Base-by-base conservation (phyloP, 2,329 filamentous ascomycete genomes). In the Colletotrichum navitas region DNA sequence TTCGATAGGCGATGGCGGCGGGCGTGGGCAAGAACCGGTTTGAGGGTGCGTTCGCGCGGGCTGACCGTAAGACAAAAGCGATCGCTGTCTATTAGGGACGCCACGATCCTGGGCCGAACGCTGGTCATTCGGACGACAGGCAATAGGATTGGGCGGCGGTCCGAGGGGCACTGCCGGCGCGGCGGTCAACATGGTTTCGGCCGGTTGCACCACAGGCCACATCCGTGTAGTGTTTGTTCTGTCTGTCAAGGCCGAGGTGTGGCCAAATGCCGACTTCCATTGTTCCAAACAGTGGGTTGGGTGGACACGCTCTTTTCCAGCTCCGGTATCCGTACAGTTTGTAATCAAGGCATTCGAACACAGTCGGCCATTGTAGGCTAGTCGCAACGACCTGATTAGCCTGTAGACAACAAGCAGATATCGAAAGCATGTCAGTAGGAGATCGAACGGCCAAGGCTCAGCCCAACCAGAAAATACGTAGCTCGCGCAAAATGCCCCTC, bases 11-110 rank as follows among this genome's bases (percentile, higher is more conserved):
- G 58, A 39, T 36, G 58, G 51, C 59, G 26, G 39, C 59, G 47
- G 39, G 29, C 47, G 29, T 58, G 68, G 34, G 26, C 64, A 63
- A 68, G 59, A 29, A 39, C 32, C 32, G 43, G 54, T 24, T 55
- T 55, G 55, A 56, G 51, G 66, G 55, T 43, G 56, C 66, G 41
- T 47, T 72, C 32, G 60, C 67, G 56, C 66, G 70, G 61, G 58
- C 55, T 66, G 67, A 56, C 62, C 70, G 70, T 43, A 34, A 72
- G 67, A 72, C 66, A 66, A 71, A 66, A 62, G 41, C 10, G 61
- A 71, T 70, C 58, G 62, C 49, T 72, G 47, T 59, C 60, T 49
- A 1, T 43, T 8, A 58, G 55, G 49, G 26, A 56, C 70, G 67
- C 70, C 67, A 72, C 70, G 66, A 52, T 62, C 51, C 39, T 58